Evolutionary conservation across 129 eudicot genomes (phyloP).

Genomic region (Flaveria brownii): DNA sequence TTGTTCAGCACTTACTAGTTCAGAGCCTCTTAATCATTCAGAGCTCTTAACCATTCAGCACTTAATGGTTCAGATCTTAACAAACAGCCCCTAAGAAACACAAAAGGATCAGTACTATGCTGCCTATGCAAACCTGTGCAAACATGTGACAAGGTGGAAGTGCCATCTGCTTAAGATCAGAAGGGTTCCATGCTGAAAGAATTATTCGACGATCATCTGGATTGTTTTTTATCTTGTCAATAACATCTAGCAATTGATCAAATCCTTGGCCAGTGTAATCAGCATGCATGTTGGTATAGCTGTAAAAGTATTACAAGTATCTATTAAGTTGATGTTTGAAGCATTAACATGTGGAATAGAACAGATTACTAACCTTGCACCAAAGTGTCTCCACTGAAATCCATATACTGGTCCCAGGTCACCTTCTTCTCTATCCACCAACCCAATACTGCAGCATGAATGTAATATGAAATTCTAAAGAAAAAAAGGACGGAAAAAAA

Average conservation of each 20-base stretch:
- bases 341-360: constrained; percentile 1
- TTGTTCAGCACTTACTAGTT: too few species aligned
- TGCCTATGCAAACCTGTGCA: constrained; percentile 69
- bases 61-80: too few species aligned
- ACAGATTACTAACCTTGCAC: constrained; percentile 66
- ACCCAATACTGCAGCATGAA: constrained; percentile 59
- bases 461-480: not conserved
- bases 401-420: constrained; percentile 95
- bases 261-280: constrained; percentile 93
- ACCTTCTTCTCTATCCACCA: constrained; percentile 91
- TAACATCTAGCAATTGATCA: constrained; percentile 86
- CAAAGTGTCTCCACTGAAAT: constrained; percentile 98
- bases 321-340: not conserved
- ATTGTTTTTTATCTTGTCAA: constrained; percentile 72
- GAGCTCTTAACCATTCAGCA: too few species aligned
- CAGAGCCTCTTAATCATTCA: too few species aligned
- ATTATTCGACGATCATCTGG: constrained; percentile 89
- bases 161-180: constrained; percentile 90
- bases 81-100: too few species aligned
- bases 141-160: constrained; percentile 98
- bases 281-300: constrained; percentile 90
- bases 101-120: not conserved
- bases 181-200: constrained; percentile 98
- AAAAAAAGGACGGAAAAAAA: not conserved
- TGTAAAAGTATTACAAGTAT: constrained; percentile 31